Evolutionary conservation across 2,329 filamentous ascomycete genomes (phyloP).

Genomic region (Talaromyces atroroseus): DNA sequence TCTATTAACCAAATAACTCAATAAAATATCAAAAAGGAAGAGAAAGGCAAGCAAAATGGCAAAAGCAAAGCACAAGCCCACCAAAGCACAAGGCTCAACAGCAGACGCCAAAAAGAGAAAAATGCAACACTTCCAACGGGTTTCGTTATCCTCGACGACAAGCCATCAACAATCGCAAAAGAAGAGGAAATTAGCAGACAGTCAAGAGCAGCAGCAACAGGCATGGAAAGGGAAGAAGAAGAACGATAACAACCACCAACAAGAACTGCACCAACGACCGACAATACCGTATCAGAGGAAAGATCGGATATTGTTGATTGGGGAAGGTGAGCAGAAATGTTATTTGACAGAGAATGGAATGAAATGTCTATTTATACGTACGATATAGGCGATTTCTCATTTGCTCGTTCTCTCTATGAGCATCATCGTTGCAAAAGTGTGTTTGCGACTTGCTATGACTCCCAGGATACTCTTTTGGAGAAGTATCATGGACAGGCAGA

Average conservation of each 20-base stretch:
- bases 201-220: background rate
- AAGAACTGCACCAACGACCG: constrained; percentile 19
- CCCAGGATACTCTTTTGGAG: constrained; percentile 46
- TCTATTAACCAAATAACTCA: background rate
- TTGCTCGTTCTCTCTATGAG: constrained; percentile 38
- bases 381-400: constrained; percentile 43
- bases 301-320: constrained; percentile 41
- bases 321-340: constrained; percentile 34
- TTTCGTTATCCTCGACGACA: constrained; percentile 6
- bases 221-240: constrained; percentile 7
- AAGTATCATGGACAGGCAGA: constrained; percentile 68
- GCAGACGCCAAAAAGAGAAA: constrained; percentile 11
- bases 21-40: background rate
- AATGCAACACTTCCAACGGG: constrained; percentile 13
- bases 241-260: constrained; percentile 5
- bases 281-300: constrained; percentile 36
- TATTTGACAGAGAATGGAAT: background rate
- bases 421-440: constrained; percentile 38
- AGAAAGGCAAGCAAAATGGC: constrained; percentile 9
- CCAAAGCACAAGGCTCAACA: constrained; percentile 21
- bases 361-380: background rate
- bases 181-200: constrained; percentile 6
- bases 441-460: constrained; percentile 43
- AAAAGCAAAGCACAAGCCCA: constrained; percentile 12
- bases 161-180: background rate